Evolutionary conservation across 352 stramenopile genomes (phyloP), one percentile per base, ranked within the genome.

Genomic region (Phytophthora sp.): DNA sequence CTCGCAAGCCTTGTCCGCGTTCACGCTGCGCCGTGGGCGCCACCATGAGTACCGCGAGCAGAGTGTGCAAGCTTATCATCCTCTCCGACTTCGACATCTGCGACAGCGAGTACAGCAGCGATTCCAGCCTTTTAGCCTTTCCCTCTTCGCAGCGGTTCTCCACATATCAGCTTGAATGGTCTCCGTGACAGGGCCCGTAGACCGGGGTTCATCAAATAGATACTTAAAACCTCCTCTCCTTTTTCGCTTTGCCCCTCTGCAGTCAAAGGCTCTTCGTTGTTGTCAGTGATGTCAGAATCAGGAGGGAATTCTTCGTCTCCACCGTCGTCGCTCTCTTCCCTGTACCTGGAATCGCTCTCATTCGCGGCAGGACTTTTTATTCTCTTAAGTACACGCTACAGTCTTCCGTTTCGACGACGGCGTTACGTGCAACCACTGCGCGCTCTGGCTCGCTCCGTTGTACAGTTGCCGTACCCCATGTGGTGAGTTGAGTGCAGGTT

Each of bases 21-120:
- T 24, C 59, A 7, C 57, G 30, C 9, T n/a, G n/a, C n/a, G n/a
- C n/a, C n/a, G n/a, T n/a, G n/a, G n/a, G n/a, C n/a, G n/a, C n/a
- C n/a, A n/a, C n/a, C n/a, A n/a, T n/a, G n/a, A n/a, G n/a, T n/a
- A 55, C 38, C 7, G 9, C 47, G 8, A 66, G 16, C 3, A 46
- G 18, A 21, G 38, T 46, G 18, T 46, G 15, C 38, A 46, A n/a
- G 15, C 38, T 46, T 15, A 4, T 15, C 38, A 46, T 26, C 7
- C 18, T 21, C 18, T 45, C n/a, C n/a, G n/a, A 4, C 38, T 46
- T 46, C 18, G n/a, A 16, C 38, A 46, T 46, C n/a, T 46, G n/a
- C 2, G 18, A 6, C 2, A 46, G 38, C 3, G n/a, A 46, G 1
- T 18, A 21, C 8, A 46, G n/a, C 8, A 46, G 7, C 4, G n/a